These are phyloP conservation scores for Anacardium occidentale DNA, from an alignment of 345 rosid species.

Conservation along the genomic window DNA sequence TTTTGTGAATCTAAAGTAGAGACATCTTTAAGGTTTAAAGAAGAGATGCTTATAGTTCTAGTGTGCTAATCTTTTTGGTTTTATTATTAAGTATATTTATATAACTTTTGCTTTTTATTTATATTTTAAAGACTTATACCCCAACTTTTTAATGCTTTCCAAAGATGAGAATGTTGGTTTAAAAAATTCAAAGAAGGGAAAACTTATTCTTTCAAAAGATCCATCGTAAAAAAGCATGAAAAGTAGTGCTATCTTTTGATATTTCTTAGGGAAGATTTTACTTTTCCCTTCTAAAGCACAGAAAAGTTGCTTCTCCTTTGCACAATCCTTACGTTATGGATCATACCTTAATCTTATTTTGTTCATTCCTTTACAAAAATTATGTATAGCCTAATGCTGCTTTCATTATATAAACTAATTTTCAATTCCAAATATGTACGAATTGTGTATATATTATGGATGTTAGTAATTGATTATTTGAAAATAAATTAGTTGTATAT, in stretches of 20 bases:
- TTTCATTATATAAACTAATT: too few species aligned
- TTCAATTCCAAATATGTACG: too few species aligned
- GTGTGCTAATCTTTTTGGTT: background rate
- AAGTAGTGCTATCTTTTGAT: slow-evolving; percentile 46
- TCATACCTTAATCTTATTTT: slow-evolving; percentile 23
- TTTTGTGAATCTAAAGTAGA: slow-evolving; percentile 46
- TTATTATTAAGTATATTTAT: background rate
- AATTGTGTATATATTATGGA: too few species aligned
- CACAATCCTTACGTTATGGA: slow-evolving; percentile 48
- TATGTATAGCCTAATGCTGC: too few species aligned
- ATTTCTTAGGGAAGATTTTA: slow-evolving; percentile 44
- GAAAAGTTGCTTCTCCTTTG: slow-evolving; percentile 58
- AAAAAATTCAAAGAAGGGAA: slow-evolving; percentile 35
- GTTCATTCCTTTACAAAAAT: background rate
- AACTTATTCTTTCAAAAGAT: slow-evolving; percentile 37
- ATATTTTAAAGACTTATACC: slow-evolving; percentile 17
- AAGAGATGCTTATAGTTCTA: slow-evolving; percentile 36
- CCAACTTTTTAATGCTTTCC: slow-evolving; percentile 37
- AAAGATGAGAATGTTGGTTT: slow-evolving; percentile 48
- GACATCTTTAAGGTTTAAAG: slow-evolving; percentile 49
- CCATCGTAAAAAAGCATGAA: slow-evolving; percentile 41
- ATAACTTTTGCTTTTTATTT: slow-evolving; percentile 14
- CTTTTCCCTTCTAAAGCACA: slow-evolving; percentile 45
- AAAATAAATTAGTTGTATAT: too few species aligned
- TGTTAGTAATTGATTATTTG: too few species aligned